Conservation (phyloP, 768 basidiomycete genomes). For the Cubamyces lactineus region DNA sequence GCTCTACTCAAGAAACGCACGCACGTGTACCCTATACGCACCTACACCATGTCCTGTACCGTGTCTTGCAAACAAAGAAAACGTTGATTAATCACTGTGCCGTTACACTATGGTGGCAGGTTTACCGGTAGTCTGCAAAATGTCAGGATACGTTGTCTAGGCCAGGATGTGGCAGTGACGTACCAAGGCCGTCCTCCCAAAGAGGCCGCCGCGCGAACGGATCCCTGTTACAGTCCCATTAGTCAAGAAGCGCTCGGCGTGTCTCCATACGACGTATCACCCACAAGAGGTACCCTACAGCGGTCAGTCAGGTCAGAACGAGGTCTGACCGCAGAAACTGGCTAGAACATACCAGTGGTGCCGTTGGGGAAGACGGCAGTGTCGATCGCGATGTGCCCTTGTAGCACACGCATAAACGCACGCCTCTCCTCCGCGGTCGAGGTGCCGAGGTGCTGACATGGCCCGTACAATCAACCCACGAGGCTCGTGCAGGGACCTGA, state of each 20-base stretch:
- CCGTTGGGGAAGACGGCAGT: conserved; percentile 69
- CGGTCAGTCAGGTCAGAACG: neutral
- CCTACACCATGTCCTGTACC: conserved; percentile 94
- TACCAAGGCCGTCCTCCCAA: conserved; percentile 89
- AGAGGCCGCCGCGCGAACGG: conserved; percentile 76
- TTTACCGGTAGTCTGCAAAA: conserved; percentile 58
- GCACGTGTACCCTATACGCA: conserved; percentile 7
- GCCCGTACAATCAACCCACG: neutral
- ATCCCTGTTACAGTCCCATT: conserved; percentile 52
- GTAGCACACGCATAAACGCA: conserved; percentile 89
- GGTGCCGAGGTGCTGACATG: conserved; percentile 80
- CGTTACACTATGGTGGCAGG: neutral
- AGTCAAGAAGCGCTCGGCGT: neutral
- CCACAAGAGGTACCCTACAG: conserved; percentile 59
- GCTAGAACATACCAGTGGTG: conserved; percentile 60
- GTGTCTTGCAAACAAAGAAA: conserved; percentile 52
- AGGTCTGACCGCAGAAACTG: no score
- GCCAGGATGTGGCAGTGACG: conserved; percentile 25
- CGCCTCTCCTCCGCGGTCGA: conserved; percentile 83
- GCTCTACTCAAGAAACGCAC: neutral
- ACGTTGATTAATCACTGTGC: neutral
- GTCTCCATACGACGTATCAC: conserved; percentile 23
- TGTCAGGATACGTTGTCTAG: neutral
- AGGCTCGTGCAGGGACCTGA: neutral
- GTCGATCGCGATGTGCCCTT: conserved; percentile 92